Evolutionary conservation across 768 basidiomycete species (phyloP).

Genomic region (Tulasnella sp.): DNA sequence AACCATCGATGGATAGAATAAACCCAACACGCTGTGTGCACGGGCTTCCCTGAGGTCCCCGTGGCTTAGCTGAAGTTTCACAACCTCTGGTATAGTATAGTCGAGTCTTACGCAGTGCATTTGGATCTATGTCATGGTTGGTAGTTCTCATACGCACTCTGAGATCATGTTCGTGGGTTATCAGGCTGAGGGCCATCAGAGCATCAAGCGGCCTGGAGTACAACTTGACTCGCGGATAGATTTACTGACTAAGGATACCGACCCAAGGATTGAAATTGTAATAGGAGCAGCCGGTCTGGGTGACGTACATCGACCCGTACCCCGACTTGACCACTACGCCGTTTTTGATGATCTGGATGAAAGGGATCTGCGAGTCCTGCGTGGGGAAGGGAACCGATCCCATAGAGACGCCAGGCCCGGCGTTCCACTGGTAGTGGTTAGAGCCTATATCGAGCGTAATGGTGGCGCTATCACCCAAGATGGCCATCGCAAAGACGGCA

Average conservation of each 20-base stretch:
- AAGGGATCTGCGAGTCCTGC: slow-evolving; percentile 10
- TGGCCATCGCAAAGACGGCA: slow-evolving; percentile 11
- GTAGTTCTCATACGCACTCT: too few species aligned
- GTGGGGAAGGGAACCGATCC: slow-evolving; percentile 10
- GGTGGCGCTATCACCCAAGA: background rate
- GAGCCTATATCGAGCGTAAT: slow-evolving; percentile 12
- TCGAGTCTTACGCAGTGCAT: too few species aligned
- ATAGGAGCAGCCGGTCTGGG: background rate
- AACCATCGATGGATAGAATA: too few species aligned
- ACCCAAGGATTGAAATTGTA: slow-evolving; percentile 13
- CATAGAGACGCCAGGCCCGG: background rate
- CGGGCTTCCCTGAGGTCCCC: too few species aligned
- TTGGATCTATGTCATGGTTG: too few species aligned
- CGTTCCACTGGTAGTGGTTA: background rate
- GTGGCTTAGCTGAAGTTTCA: too few species aligned
- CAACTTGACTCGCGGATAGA: too few species aligned
- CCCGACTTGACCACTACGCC: background rate
- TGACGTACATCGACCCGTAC: background rate
- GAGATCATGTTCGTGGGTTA: too few species aligned
- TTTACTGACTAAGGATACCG: background rate
- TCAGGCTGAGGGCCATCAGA: too few species aligned
- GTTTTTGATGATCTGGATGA: slow-evolving; percentile 12
- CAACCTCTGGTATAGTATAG: too few species aligned
- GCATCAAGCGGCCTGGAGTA: too few species aligned
- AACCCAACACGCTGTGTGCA: too few species aligned